Percentiles rank a stretch among this genome's conserved stretches.
phyloP scores from a whole-genome alignment of 331 rosid genomes.

The Spiraea crenata region DNA sequence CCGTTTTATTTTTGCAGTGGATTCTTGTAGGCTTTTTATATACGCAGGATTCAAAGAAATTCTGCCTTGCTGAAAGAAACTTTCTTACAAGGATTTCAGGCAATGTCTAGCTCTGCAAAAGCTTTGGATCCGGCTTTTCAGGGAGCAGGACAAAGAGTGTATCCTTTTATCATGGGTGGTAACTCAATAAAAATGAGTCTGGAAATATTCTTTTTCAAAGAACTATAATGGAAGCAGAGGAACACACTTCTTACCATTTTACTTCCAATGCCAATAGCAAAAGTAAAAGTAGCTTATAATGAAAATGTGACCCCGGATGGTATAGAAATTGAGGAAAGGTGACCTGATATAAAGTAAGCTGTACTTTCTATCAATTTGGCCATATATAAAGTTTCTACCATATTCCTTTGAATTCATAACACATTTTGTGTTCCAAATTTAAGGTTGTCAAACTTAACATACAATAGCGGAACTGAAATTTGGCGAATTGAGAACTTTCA shows the following conservation, averaged over 20 bases:
- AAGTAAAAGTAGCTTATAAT: conserved; percentile 2
- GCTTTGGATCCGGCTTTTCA: conserved; percentile 94
- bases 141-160: conserved; percentile 93
- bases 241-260: neutral
- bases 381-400: conserved; percentile 4
- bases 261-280: conserved; percentile 2
- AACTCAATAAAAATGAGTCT: conserved; percentile 24
- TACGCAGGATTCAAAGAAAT: conserved; percentile 11
- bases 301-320: neutral
- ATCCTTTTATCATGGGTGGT: conserved; percentile 51
- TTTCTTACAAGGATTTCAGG: conserved; percentile 35
- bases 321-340: neutral
- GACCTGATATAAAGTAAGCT: neutral
- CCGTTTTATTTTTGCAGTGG: conserved; percentile 30
- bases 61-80: conserved; percentile 33
- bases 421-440: conserved; percentile 19
- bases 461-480: conserved; percentile 82
- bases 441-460: conserved; percentile 59
- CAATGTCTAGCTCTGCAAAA: conserved; percentile 83
- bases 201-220: neutral
- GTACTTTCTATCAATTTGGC: conserved; percentile 13
- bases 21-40: conserved; percentile 30
- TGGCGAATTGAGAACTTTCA: conserved; percentile 98
- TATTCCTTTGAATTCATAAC: conserved; percentile 16
- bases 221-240: neutral